A percentile compares a stretch with the other conserved stretches of the same genome.
Conservation (phyloP, 768 basidiomycete species). For the Leccinum variicolor region DNA sequence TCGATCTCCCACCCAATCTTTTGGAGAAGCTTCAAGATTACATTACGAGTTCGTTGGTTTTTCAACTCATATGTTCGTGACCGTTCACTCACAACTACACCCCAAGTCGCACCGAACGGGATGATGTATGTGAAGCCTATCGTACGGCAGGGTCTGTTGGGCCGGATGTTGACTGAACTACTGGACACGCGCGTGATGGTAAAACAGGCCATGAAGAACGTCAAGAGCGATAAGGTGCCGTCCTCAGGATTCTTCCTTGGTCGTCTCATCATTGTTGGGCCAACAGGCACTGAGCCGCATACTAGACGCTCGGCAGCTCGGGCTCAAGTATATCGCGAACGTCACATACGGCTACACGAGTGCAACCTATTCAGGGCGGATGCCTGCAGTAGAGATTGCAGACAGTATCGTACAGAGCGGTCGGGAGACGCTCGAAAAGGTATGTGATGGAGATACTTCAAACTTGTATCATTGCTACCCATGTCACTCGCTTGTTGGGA, state of each 20-base stretch:
- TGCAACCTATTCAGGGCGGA: conserved; percentile 91
- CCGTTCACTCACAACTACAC: background rate
- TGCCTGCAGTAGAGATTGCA: conserved; percentile 98
- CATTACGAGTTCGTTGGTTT: conserved; percentile 57
- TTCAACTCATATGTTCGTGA: background rate
- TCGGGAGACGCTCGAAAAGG: conserved; percentile 93
- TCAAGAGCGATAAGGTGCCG: conserved; percentile 68
- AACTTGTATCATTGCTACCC: background rate
- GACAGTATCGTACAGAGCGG: conserved; percentile 98
- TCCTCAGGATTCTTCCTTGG: too few relatives aligned
- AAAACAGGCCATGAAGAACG: conserved; percentile 91
- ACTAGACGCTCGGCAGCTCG: conserved; percentile 87
- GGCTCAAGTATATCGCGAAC: conserved; percentile 92
- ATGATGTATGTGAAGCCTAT: conserved; percentile 88
- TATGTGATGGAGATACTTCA: conserved; percentile 23
- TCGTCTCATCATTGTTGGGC: background rate
- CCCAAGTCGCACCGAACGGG: conserved; percentile 88
- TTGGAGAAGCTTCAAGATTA: conserved; percentile 70
- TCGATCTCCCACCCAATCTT: conserved; percentile 63
- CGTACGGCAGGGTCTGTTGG: conserved; percentile 81
- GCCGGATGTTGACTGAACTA: conserved; percentile 89
- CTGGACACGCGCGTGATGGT: conserved; percentile 97
- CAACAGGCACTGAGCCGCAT: conserved; percentile 66
- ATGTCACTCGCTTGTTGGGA: background rate
- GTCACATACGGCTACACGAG: conserved; percentile 96